Base-by-base conservation (phyloP, 768 basidiomycete genomes). In the Pholiota molesta region DNA sequence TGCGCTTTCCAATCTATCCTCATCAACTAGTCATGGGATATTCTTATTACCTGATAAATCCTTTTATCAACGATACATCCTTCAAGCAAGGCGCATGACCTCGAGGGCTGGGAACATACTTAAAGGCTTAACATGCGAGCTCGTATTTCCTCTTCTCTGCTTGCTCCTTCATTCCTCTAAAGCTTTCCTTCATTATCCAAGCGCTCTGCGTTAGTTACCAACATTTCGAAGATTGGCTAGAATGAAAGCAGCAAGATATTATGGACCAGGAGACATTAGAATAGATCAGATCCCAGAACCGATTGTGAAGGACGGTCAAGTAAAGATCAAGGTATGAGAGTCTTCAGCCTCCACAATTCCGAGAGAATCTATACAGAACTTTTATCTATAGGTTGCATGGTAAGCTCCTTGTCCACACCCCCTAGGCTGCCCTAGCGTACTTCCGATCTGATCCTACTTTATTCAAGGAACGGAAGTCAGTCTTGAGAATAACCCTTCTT, bases 221-320 rank as follows among this genome's bases (percentile, higher is more conserved):
- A 37, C 35, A 9, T 37, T 37, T 37, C 14, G 5, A 37, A 14
- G 13, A 9, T 16, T 3, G 16, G 42, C n/a, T 44, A 9, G 19
- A 44, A 83, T 83, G 82, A 81, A 75, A 57, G 81, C 81, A 35
- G 78, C 78, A 33, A 75, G 78, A 42, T 81, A 75, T 60, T 79
- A 83, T 60, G 47, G 47, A 26, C 47, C 47, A 23, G 47, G 47
- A 23, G 47, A 49, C 11, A 23, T 49, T 8, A 49, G 47, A 11
- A 19, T 54, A 11, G 52, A 33, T 4, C 28, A 54, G 29, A 54
- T 54, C 13, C 47, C 47, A 3, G 75, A 79, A 55, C 79, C 79
- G 31, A 59, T 64, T 26, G 64, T 72, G 11, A 71, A 74, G 11
- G 69, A 66, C 13, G 77, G 75, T 21, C 74, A 81, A 56, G 72